phyloP scores from a whole-genome alignment of 1,284 basidiomycete species.

The Caloboletus firmus region DNA sequence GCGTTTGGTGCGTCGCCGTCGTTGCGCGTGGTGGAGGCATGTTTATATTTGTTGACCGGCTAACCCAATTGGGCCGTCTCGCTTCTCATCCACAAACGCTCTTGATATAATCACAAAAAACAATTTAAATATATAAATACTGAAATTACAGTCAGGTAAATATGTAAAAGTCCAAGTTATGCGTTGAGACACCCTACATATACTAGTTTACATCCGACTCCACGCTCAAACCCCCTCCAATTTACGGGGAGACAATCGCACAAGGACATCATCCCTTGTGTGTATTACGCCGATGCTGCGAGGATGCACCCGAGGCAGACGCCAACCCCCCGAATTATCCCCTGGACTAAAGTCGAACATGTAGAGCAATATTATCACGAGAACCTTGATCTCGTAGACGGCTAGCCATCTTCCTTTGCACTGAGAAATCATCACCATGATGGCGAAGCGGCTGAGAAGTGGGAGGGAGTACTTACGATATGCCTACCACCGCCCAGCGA shows the following conservation, averaged over 20 bases:
- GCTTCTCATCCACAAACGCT: no score
- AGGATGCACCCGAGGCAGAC: slow-evolving; percentile 13
- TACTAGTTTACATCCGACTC: no score
- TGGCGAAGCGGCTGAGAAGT: not conserved
- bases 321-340: slow-evolving; percentile 5
- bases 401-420: slow-evolving; percentile 31
- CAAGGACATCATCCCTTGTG: slow-evolving; percentile 24
- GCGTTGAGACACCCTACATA: no score
- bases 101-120: no score
- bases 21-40: slow-evolving; percentile 14
- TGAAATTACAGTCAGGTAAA: no score
- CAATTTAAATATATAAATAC: no score
- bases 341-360: slow-evolving; percentile 19
- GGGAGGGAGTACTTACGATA: slow-evolving; percentile 12
- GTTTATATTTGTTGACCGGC: slow-evolving; percentile 21
- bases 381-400: slow-evolving; percentile 25
- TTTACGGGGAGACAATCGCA: slow-evolving; percentile 10
- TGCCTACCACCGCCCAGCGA: slow-evolving; percentile 26
- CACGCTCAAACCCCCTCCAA: not conserved
- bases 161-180: no score
- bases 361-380: slow-evolving; percentile 17
- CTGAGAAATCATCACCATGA: slow-evolving; percentile 8
- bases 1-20: slow-evolving; percentile 13
- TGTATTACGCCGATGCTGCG: slow-evolving; percentile 22
- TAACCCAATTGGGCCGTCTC: not conserved